phyloP scores from a whole-genome alignment of 495 filamentous ascomycete species.

The Podospora fimiseda region DNA sequence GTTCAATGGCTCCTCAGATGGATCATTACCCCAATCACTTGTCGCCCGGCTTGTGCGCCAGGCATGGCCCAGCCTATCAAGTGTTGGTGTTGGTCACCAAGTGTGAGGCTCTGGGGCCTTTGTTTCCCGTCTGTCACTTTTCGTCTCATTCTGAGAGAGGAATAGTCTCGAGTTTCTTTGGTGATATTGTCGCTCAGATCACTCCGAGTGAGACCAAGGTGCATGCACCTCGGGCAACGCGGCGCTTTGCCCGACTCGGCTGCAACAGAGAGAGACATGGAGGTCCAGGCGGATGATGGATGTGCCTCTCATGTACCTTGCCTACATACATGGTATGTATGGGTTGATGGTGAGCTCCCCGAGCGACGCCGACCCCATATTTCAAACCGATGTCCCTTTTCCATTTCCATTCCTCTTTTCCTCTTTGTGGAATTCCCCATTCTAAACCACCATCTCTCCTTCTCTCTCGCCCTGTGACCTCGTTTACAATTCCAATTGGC shows the following conservation, averaged over 20 bases:
- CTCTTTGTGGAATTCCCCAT: background rate
- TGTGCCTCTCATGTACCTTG: background rate
- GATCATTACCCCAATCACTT: slow-evolving; percentile 15
- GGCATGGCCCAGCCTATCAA: slow-evolving; percentile 18
- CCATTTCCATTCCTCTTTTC: slow-evolving; percentile 3
- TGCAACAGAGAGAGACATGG: slow-evolving; percentile 6
- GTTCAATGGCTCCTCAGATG: slow-evolving; percentile 1
- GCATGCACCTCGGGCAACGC: slow-evolving; percentile 18
- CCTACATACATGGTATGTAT: background rate
- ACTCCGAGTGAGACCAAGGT: slow-evolving; percentile 14
- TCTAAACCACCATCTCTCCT: background rate
- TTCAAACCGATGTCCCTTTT: slow-evolving; percentile 9
- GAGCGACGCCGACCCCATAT: slow-evolving; percentile 6
- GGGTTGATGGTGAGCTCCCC: slow-evolving; percentile 6
- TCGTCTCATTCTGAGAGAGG: background rate
- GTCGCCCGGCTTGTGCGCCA: slow-evolving; percentile 20
- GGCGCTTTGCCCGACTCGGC: slow-evolving; percentile 18
- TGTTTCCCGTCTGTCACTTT: slow-evolving; percentile 1
- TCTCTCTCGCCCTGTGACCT: slow-evolving; percentile 1
- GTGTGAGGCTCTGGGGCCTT: slow-evolving; percentile 17
- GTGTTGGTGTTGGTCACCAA: background rate
- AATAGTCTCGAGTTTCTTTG: background rate
- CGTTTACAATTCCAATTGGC: background rate
- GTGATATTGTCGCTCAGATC: background rate
- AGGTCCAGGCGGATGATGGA: slow-evolving; percentile 2